These are phyloP conservation scores for Yamadazyma phyllophila DNA, from an alignment of 805 yeast species.

Conservation along the genomic window DNA sequence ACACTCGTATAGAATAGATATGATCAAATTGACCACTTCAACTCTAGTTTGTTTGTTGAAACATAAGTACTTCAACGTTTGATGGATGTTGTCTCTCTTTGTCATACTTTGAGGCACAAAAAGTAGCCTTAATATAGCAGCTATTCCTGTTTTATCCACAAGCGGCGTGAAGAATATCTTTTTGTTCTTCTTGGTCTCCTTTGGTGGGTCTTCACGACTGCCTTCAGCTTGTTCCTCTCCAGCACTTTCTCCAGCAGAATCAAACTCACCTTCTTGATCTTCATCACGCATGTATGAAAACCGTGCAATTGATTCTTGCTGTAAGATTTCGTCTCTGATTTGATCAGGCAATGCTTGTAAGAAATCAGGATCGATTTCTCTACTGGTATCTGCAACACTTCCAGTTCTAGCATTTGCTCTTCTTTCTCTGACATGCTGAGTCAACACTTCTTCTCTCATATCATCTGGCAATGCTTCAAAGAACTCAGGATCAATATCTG, in stretches of 20 bases:
- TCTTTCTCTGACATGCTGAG: conserved; percentile 78
- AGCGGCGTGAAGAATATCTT: conserved; percentile 56
- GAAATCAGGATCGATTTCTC: conserved; percentile 79
- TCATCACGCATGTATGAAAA: conserved; percentile 22
- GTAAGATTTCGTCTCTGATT: conserved; percentile 61
- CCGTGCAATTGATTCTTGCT: conserved; percentile 51
- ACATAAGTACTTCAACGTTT: conserved; percentile 64
- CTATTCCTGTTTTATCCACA: conserved; percentile 72
- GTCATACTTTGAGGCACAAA: conserved; percentile 69
- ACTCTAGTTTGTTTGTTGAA: conserved; percentile 74
- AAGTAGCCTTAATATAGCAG: conserved; percentile 65
- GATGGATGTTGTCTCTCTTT: conserved; percentile 62
- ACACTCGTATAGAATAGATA: conserved; percentile 78
- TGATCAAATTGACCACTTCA: conserved; percentile 66
- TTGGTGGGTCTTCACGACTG: background rate
- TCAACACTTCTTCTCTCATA: conserved; percentile 87
- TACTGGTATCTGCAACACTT: conserved; percentile 34
- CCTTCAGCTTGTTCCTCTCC: background rate
- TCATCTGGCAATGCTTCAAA: conserved; percentile 88
- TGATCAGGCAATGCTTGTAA: conserved; percentile 74
- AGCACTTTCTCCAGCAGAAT: conserved; percentile 2
- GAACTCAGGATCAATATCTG: conserved; percentile 91
- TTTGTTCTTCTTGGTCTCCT: conserved; percentile 13
- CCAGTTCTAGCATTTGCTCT: conserved; percentile 53
- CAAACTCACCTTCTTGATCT: conserved; percentile 22